Percentiles rank a stretch among this genome's conserved stretches.
Conservation (phyloP, 305 asterid species). For the Ilex paraguariensis region DNA sequence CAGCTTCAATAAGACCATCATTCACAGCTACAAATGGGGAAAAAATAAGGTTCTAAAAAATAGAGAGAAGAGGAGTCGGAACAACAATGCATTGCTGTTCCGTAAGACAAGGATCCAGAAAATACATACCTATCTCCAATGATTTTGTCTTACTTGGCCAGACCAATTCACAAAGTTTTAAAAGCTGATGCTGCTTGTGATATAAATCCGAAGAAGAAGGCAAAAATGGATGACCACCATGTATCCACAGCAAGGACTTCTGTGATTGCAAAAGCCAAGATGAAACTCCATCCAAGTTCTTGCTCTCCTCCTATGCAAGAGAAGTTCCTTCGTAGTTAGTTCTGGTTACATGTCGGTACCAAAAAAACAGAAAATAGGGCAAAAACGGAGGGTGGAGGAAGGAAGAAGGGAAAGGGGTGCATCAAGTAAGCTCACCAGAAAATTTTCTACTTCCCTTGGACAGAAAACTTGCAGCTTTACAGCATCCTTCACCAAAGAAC, state of each 20-base stretch:
- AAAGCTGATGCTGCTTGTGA: slow-evolving; percentile 54
- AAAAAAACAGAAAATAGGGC: slow-evolving; percentile 11
- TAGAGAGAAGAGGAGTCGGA: slow-evolving; percentile 5
- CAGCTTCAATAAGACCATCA: slow-evolving; percentile 39
- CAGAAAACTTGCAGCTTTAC: slow-evolving; percentile 39
- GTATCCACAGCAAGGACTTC: slow-evolving; percentile 77
- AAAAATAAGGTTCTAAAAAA: slow-evolving; percentile 4
- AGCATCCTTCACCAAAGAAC: slow-evolving; percentile 52
- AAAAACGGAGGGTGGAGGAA: not conserved
- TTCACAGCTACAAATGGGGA: slow-evolving; percentile 18
- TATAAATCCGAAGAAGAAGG: slow-evolving; percentile 72
- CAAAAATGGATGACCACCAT: slow-evolving; percentile 84
- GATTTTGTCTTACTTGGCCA: slow-evolving; percentile 55
- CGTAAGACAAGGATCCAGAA: too few relatives aligned
- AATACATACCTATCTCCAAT: slow-evolving; percentile 42
- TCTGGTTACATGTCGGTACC: slow-evolving; percentile 1
- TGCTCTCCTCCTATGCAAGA: slow-evolving; percentile 44
- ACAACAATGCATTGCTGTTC: too few relatives aligned
- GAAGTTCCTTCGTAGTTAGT: slow-evolving; percentile 7
- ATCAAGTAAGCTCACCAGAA: slow-evolving; percentile 49
- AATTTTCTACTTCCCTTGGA: slow-evolving; percentile 51
- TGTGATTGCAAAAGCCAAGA: slow-evolving; percentile 44
- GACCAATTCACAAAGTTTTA: slow-evolving; percentile 45
- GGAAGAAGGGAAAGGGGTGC: slow-evolving; percentile 11
- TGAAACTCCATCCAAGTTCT: slow-evolving; percentile 30